A percentile compares a stretch with the other conserved stretches of the same genome.
Evolutionary conservation across 2,329 filamentous ascomycete genomes (phyloP).

Genomic region (Stagonosporopsis vannaccii): DNA sequence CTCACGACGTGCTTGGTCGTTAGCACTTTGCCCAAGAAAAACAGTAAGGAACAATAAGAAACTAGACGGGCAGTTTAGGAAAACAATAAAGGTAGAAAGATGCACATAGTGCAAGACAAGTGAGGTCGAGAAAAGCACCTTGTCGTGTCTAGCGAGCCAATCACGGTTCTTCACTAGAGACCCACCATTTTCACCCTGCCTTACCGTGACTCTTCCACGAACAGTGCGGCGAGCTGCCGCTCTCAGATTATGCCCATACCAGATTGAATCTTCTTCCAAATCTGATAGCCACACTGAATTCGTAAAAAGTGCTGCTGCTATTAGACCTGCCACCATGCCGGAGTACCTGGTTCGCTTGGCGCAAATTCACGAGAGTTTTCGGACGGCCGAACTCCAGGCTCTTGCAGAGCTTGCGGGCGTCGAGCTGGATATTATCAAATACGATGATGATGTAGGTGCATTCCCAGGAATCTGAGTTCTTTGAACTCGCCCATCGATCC

Average conservation of each 20-base stretch:
- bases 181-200: slow-evolving; percentile 16
- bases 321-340: slow-evolving; percentile 45
- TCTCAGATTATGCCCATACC: slow-evolving; percentile 29
- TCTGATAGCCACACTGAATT: not conserved
- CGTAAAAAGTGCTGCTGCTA: not conserved
- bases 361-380: slow-evolving; percentile 91
- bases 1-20: no score
- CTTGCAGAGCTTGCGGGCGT: slow-evolving; percentile 74
- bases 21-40: no score
- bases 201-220: slow-evolving; percentile 5
- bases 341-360: slow-evolving; percentile 89
- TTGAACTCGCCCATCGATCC: no score
- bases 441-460: slow-evolving; percentile 72
- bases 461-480: slow-evolving; percentile 1
- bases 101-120: no score
- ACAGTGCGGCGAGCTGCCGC: not conserved
- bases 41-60: no score
- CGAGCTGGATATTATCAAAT: slow-evolving; percentile 75
- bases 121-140: slow-evolving; percentile 9
- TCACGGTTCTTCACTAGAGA: not conserved
- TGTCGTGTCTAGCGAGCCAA: slow-evolving; percentile 9
- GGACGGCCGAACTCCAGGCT: slow-evolving; percentile 81
- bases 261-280: slow-evolving; percentile 20
- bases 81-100: no score
- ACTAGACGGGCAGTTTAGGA: no score